Base-by-base conservation (phyloP, 148 eudicot species). In the Hydrangea macrophylla region DNA sequence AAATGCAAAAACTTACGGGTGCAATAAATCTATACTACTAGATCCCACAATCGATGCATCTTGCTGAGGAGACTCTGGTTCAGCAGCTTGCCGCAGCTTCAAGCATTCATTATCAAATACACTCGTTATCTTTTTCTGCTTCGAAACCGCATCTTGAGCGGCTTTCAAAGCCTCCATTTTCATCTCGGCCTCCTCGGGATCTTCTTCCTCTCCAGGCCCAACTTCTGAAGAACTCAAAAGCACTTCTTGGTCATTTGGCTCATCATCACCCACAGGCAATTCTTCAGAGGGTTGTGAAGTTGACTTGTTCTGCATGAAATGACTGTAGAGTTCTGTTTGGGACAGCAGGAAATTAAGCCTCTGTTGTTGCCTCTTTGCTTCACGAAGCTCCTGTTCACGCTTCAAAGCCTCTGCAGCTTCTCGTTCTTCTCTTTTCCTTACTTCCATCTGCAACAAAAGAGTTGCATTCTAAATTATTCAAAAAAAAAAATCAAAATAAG, bases 371-470 rank as follows among this genome's bases (percentile, higher is more conserved):
- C 98, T 84, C 78, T 80, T 88, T 48, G 96, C 92, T 81, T 94
- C 98, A 73, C 92, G 92, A 70, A 84, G 89, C 80, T 94, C 98
- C 63, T 92, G 97, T 73, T 90, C 89, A 68, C 96, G 91, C 85
- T 90, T 94, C 78, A 89, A 66, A 79, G 92, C 98, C 85, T 94
- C 98, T 32, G 98, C 98, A 68, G 88, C 92, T 83, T 94, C 97
- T 76, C 78, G 90, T 76, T 94, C 98, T 75, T 94, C 96, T 68
- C 84, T 83, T 78, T 82, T 94, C 81, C 88, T 86, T 40, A 85
- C 86, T 76, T 94, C 98, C 20, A 92, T 96, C 98, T 94, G 81
- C 69, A 82, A 71, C 42, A 66, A 61, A 50, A 67, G 42, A 28
- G 39, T 31, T 27, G 58, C 24, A 62, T 39, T 18, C 10, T 17